phyloP scores from a whole-genome alignment of 768 basidiomycete genomes.

The Podaxis pistillaris region DNA sequence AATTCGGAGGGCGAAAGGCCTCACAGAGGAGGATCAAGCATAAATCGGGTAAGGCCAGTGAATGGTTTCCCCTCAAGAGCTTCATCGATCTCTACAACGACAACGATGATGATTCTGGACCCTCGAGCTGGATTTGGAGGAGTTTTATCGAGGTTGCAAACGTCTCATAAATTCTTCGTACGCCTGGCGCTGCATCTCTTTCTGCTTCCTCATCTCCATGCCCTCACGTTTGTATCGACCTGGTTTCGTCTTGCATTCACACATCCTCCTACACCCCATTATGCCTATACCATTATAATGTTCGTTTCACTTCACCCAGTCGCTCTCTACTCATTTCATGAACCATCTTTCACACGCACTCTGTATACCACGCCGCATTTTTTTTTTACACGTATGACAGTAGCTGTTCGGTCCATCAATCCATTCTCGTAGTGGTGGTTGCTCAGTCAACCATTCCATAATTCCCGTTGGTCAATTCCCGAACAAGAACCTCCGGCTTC shows the following conservation, averaged over 20 bases:
- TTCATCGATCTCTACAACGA: conserved; percentile 62
- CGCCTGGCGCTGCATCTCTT: not conserved
- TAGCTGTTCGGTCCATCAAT: not conserved
- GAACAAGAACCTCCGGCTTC: not conserved
- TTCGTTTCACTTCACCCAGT: not conserved
- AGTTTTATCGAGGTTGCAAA: conserved; percentile 61
- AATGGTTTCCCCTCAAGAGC: conserved; percentile 59
- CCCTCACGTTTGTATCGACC: not conserved
- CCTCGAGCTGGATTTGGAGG: conserved; percentile 53
- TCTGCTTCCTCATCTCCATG: not conserved
- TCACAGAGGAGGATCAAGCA: conserved; percentile 16
- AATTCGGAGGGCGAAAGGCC: conserved; percentile 2
- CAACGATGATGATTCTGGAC: conserved; percentile 28
- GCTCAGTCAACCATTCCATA: not conserved
- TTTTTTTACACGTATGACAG: not conserved
- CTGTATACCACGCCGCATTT: conserved; percentile 4
- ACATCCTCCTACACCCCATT: not conserved
- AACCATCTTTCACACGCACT: not conserved
- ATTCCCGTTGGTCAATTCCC: not conserved
- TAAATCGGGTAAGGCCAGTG: conserved; percentile 27
- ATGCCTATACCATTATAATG: conserved; percentile 12
- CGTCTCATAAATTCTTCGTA: conserved; percentile 24
- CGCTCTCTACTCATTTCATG: not conserved
- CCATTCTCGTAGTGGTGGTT: not conserved
- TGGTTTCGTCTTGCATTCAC: not conserved